These are phyloP conservation scores for Trypanosoma rangeli DNA, from an alignment of 208 protist genomes.

Conservation along the genomic window DNA sequence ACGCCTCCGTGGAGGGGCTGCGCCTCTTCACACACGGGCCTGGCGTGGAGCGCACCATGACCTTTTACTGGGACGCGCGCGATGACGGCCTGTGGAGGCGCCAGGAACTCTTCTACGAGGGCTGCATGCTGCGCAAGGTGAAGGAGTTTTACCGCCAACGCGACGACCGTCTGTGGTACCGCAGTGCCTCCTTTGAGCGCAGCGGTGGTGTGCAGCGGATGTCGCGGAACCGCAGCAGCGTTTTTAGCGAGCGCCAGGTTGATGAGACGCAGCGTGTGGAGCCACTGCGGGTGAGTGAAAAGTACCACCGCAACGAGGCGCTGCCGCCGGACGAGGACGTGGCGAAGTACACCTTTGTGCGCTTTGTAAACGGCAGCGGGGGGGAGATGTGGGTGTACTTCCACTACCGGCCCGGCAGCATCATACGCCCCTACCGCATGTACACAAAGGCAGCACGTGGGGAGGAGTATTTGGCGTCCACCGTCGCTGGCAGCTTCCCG, in stretches of 20 bases:
- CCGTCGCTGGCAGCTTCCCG: slow-evolving; percentile 25
- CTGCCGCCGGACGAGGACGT: slow-evolving; percentile 59
- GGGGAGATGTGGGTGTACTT: slow-evolving; percentile 89
- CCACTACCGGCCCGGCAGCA: slow-evolving; percentile 69
- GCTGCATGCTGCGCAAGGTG: slow-evolving; percentile 59
- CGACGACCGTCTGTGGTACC: slow-evolving; percentile 74
- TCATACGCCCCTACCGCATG: slow-evolving; percentile 82
- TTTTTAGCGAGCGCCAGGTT: background rate
- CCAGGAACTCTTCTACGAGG: slow-evolving; percentile 77
- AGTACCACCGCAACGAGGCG: slow-evolving; percentile 60
- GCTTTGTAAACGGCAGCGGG: slow-evolving; percentile 26
- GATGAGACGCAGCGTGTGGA: slow-evolving; percentile 67
- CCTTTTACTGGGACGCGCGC: slow-evolving; percentile 83
- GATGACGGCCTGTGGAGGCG: slow-evolving; percentile 81
- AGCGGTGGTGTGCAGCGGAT: background rate
- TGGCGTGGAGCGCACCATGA: slow-evolving; percentile 72
- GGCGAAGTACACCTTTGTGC: slow-evolving; percentile 72
- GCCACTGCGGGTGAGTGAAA: slow-evolving; percentile 84
- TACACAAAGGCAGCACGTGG: slow-evolving; percentile 70
- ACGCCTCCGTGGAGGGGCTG: slow-evolving; percentile 62
- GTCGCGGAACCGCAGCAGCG: background rate
- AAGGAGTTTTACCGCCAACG: slow-evolving; percentile 86
- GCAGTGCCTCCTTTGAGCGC: slow-evolving; percentile 68
- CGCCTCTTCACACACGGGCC: slow-evolving; percentile 68
- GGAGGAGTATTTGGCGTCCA: slow-evolving; percentile 76